phyloP scores from a whole-genome alignment of 2,329 filamentous ascomycete species.

The Trichoderma harzianum region DNA sequence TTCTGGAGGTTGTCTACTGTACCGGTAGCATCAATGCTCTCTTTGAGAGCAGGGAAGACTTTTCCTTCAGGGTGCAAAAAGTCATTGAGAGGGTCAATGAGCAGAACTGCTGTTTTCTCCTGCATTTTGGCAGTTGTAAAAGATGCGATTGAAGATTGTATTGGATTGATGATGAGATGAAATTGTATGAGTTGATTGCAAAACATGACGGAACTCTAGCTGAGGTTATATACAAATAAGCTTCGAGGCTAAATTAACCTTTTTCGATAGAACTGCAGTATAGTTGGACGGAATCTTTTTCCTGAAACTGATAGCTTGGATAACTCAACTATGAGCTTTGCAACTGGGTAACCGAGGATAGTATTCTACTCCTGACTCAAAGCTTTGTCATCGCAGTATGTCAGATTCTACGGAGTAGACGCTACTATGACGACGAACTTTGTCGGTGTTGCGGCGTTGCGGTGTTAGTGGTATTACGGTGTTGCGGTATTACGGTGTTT shows the following conservation, averaged over 20 bases:
- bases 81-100: constrained; percentile 24
- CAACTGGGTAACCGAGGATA: not conserved
- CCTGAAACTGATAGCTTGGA: not conserved
- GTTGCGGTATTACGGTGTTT: not conserved
- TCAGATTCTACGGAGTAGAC: not conserved
- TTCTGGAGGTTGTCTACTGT: constrained; percentile 17
- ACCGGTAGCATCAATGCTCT: constrained; percentile 10
- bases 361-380: not conserved
- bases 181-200: not conserved
- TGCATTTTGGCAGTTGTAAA: not conserved
- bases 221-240: not conserved
- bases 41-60: constrained; percentile 3
- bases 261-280: not conserved
- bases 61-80: constrained; percentile 23
- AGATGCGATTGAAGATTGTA: not conserved
- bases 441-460: not conserved
- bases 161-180: not conserved
- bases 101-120: constrained; percentile 18
- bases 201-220: not conserved
- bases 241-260: not conserved
- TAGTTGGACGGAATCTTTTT: not conserved
- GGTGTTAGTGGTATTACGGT: not conserved
- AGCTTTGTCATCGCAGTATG: not conserved
- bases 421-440: not conserved
- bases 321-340: not conserved